Percentiles rank a stretch among this genome's conserved stretches.
Conservation (phyloP, 148 eudicot species). For the Persicaria tinctoria region DNA sequence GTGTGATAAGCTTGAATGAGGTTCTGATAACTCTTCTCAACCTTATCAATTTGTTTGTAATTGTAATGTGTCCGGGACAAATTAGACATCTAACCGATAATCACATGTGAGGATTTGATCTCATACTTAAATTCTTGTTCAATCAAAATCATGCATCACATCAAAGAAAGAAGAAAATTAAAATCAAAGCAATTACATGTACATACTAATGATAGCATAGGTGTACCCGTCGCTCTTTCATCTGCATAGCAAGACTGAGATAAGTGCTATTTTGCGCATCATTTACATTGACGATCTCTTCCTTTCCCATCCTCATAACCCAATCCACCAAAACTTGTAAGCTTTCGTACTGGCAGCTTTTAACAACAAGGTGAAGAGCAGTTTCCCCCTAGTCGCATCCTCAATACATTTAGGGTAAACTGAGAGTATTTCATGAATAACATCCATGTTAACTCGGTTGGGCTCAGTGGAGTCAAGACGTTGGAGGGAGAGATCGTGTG, state of each 20-base stretch:
- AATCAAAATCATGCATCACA: too few species aligned
- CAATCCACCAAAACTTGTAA: constrained; percentile 32
- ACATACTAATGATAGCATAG: background rate
- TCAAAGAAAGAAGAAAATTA: too few species aligned
- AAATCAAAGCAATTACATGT: too few species aligned
- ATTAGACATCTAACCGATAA: too few species aligned
- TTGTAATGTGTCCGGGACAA: too few species aligned
- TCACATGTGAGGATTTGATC: too few species aligned
- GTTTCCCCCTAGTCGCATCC: constrained; percentile 43
- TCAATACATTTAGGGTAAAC: constrained; percentile 24
- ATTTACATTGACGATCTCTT: constrained; percentile 28
- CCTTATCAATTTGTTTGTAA: too few species aligned
- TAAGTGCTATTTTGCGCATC: constrained; percentile 41
- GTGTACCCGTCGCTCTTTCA: constrained; percentile 50
- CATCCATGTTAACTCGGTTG: background rate
- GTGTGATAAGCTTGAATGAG: too few species aligned
- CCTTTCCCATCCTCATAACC: constrained; percentile 23
- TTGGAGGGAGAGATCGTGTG: too few species aligned
- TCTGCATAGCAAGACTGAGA: constrained; percentile 45
- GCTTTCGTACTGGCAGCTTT: constrained; percentile 31
- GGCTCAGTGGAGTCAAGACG: too few species aligned
- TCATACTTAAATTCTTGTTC: too few species aligned
- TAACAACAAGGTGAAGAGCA: constrained; percentile 52
- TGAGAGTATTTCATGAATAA: constrained; percentile 30
- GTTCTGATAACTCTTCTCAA: too few species aligned